Conservation (phyloP, 768 basidiomycete genomes). For the Lactifluus echinatus region DNA sequence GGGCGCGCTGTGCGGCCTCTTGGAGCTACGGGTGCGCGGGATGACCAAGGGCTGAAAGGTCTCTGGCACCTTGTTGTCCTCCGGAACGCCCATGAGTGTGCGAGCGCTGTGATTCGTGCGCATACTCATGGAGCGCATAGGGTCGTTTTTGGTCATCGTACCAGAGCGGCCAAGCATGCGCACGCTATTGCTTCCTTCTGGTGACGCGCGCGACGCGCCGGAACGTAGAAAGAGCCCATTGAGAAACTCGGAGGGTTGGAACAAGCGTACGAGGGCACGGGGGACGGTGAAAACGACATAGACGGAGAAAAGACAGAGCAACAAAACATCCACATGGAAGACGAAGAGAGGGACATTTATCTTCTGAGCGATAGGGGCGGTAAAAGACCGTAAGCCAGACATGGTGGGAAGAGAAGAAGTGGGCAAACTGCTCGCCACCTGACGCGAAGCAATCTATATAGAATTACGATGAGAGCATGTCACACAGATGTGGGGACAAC, state of each 20-base stretch:
- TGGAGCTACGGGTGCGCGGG: neutral
- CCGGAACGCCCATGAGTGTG: constrained; percentile 1
- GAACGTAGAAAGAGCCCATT: constrained; percentile 13
- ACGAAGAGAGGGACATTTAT: neutral
- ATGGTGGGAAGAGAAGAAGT: neutral
- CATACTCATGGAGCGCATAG: neutral
- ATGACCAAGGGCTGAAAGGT: neutral
- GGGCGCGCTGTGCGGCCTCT: constrained; percentile 18
- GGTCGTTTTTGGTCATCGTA: neutral
- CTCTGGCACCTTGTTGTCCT: neutral
- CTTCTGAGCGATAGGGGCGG: neutral
- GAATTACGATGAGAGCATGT: neutral
- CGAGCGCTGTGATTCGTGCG: neutral
- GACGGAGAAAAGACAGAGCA: constrained; percentile 12
- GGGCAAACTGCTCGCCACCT: neutral
- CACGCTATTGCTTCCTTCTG: neutral
- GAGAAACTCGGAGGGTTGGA: constrained; percentile 14
- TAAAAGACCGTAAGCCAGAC: neutral
- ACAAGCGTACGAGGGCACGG: constrained; percentile 14
- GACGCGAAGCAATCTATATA: neutral
- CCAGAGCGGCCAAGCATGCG: constrained; percentile 11
- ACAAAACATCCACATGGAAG: constrained; percentile 13
- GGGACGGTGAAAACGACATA: constrained; percentile 16
- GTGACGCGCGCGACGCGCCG: neutral
- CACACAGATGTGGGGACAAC: neutral